Base-by-base conservation (phyloP, 352 stramenopile species). In the Phytophthora rubi region DNA sequence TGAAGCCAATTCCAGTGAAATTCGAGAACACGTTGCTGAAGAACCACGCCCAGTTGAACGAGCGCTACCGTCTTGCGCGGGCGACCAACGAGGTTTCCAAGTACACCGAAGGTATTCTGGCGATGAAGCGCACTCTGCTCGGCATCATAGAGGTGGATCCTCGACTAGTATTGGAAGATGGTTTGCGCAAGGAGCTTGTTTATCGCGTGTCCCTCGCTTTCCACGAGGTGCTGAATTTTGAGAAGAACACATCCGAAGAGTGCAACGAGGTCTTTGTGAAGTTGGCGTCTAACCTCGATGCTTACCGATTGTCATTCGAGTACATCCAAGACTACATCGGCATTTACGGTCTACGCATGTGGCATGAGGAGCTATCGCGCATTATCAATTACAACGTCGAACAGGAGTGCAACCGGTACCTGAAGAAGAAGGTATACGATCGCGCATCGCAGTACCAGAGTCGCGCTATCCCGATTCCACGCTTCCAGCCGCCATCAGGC, bases 381-480 rank as follows among this genome's bases (percentile, higher is more conserved):
- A 97, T 98, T 64, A 97, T 98, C 63, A 97, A 96, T 61, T 98
- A 97, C 80, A 98, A 98, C 53, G 89, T 98, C n/a, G 95, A 98
- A 73, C 92, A 98, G 61, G 96, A 98, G 75, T 95, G 89, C 82
- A 98, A 98, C 69, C 94, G 94, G 8, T 98, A 98, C 70, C 62
- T 98, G 47, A 97, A 97, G 74, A 98, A 98, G 68, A 98, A 98
- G 61, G 92, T 98, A 28, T 94, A 97, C 62, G 91, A 98, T 68
- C 79, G 85, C 23, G 82, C 90, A 13, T 98, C 91, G 5, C 91
- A 96, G 68, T 98, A 92, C 62, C 94, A 98, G 68, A 98, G 83
- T 33, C 89, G 88, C 26, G 90, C 93, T 35, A 97, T 98, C 39
- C 95, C 95, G 39, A 98, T 99, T 57, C 95, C 95, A 39, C 88